Evolutionary conservation across 2,329 filamentous ascomycete genomes (phyloP).

Genomic region (Paradendryphiella salina): DNA sequence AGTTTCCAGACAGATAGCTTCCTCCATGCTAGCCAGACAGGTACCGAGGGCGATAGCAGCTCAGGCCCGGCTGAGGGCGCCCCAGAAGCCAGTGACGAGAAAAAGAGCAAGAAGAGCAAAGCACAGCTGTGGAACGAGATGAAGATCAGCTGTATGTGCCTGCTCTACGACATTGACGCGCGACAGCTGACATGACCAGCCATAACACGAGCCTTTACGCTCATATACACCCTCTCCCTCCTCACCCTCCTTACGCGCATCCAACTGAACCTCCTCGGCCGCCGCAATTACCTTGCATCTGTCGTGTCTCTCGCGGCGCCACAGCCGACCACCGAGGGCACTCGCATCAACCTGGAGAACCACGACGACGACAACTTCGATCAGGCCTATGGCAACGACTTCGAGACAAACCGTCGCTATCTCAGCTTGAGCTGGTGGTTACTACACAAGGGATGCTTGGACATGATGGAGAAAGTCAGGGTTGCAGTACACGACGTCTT

Average conservation of each 20-base stretch:
- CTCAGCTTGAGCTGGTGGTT: constrained; percentile 98
- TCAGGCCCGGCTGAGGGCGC: constrained; percentile 38
- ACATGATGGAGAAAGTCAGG: constrained; percentile 79
- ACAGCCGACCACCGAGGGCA: constrained; percentile 62
- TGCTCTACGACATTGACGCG: constrained; percentile 6
- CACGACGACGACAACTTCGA: constrained; percentile 86
- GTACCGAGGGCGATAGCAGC: constrained; percentile 54
- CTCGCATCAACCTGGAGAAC: constrained; percentile 87
- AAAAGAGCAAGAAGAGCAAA: constrained; percentile 75
- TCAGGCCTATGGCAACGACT: constrained; percentile 86
- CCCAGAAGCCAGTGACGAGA: constrained; percentile 49
- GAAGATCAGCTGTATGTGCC: constrained; percentile 81
- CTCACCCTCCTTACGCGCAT: constrained; percentile 91
- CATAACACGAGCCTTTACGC: constrained; percentile 85
- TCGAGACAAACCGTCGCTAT: constrained; percentile 93
- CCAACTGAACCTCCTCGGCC: constrained; percentile 93
- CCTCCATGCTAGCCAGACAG: constrained; percentile 77
- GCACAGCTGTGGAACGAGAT: constrained; percentile 96
- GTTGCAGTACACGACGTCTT: constrained; percentile 88
- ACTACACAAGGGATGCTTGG: constrained; percentile 84
- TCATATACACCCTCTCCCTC: constrained; percentile 87
- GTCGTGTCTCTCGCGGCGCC: constrained; percentile 86
- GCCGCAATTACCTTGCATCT: constrained; percentile 92
- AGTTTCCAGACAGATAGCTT: constrained; percentile 82
- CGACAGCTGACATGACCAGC: constrained; percentile 56